Conservation (phyloP, 371 early-diverging fungal genomes). For the Mucor circinelloides region DNA sequence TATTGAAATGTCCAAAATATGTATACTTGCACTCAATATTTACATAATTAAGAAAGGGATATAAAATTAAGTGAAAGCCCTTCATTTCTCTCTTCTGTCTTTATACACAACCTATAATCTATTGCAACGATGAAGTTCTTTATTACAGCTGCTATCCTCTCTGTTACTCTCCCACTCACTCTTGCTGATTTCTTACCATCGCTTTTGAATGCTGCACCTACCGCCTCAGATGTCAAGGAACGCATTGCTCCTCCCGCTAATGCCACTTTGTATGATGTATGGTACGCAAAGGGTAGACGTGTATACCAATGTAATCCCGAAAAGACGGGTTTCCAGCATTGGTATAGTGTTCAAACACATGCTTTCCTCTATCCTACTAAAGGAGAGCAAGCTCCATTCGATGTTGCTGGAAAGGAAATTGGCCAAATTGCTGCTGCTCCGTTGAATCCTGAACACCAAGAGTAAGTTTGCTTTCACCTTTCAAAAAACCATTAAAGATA, state of each 20-base stretch:
- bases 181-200: constrained; percentile 29
- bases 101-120: background rate
- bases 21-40: background rate
- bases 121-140: constrained; percentile 10
- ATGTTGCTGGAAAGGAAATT: constrained; percentile 33
- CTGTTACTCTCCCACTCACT: background rate
- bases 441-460: constrained; percentile 27
- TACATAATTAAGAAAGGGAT: background rate
- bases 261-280: constrained; percentile 37
- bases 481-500: background rate
- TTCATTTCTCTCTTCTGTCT: background rate
- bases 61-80: background rate
- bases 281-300: constrained; percentile 40
- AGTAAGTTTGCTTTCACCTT: constrained; percentile 14
- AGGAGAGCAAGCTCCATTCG: constrained; percentile 31
- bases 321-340: constrained; percentile 37
- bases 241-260: constrained; percentile 36
- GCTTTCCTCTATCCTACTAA: constrained; percentile 40
- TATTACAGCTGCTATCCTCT: constrained; percentile 1
- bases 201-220: constrained; percentile 28
- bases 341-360: constrained; percentile 51
- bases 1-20: background rate
- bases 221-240: constrained; percentile 28
- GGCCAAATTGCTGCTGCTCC: constrained; percentile 40
- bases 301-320: constrained; percentile 51